Percentiles rank a stretch among this genome's conserved stretches.
Evolutionary conservation across 106 monocot species (phyloP).

Genomic region (Dendrobium chrysotoxum): DNA sequence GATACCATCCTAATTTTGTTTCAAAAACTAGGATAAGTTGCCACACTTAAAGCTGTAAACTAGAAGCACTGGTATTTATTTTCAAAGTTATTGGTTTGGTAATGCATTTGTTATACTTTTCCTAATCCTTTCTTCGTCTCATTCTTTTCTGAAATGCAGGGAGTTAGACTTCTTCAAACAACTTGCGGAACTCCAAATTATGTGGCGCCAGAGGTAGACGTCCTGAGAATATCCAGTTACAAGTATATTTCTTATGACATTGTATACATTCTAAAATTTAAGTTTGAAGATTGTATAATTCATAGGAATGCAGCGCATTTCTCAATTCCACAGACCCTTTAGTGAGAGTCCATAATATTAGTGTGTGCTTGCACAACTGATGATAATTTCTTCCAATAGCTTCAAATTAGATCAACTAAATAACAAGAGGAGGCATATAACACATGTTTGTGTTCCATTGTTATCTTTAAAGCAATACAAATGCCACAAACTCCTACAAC

Average conservation of each 20-base stretch:
- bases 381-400: background rate
- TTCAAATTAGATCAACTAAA: background rate
- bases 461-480: no score
- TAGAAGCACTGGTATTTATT: background rate
- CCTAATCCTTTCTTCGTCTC: background rate
- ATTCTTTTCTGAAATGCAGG: slow-evolving; percentile 28
- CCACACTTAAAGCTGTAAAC: background rate
- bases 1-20: background rate
- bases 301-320: background rate
- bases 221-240: background rate
- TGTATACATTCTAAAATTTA: background rate
- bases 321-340: background rate
- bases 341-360: background rate
- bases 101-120: background rate
- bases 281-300: background rate
- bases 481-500: no score
- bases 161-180: slow-evolving; percentile 64
- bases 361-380: background rate
- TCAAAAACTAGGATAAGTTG: background rate
- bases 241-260: background rate
- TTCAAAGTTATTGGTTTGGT: background rate
- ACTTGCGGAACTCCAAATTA: slow-evolving; percentile 99
- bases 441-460: no score
- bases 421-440: background rate
- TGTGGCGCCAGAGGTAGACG: slow-evolving; percentile 90